Conservation (phyloP, 2,329 filamentous ascomycete genomes). For the Pseudogymnoascus sp. region DNA sequence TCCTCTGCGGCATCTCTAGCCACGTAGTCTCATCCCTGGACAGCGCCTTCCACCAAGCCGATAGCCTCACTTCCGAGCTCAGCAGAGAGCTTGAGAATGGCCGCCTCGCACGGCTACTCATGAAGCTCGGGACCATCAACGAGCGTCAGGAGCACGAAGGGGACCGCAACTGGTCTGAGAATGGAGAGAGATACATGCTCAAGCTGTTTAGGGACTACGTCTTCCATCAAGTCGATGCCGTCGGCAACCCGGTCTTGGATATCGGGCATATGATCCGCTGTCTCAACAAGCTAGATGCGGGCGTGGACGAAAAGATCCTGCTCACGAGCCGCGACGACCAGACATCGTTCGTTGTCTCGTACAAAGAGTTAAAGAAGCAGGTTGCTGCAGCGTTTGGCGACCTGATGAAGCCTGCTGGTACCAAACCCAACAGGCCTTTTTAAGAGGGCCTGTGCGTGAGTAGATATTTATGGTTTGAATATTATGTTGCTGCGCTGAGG, state of each 20-base stretch:
- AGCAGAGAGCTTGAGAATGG: constrained; percentile 84
- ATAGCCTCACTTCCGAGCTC: constrained; percentile 65
- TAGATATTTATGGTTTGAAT: not conserved
- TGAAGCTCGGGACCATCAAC: constrained; percentile 83
- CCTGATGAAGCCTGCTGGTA: constrained; percentile 29
- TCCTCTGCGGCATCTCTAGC: constrained; percentile 69
- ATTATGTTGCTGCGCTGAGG: not conserved
- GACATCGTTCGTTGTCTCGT: constrained; percentile 79
- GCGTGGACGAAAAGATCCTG: constrained; percentile 76
- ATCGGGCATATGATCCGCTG: constrained; percentile 80
- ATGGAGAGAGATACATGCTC: constrained; percentile 82
- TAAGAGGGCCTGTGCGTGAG: not conserved
- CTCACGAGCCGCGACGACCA: constrained; percentile 86
- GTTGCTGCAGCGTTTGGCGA: constrained; percentile 51
- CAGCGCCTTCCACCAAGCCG: constrained; percentile 68
- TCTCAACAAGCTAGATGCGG: constrained; percentile 88
- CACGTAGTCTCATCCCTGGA: constrained; percentile 73
- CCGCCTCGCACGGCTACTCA: constrained; percentile 67
- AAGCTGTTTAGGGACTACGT: constrained; percentile 96
- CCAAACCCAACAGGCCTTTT: not conserved
- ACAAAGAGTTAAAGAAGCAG: constrained; percentile 75
- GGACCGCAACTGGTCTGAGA: constrained; percentile 79
- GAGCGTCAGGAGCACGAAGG: constrained; percentile 81
- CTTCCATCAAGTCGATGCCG: constrained; percentile 87
- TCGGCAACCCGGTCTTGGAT: constrained; percentile 76